A percentile compares a stretch with the other conserved stretches of the same genome.
Conservation (phyloP, 371 early-diverging fungal species). For the Antonospora locustae region DNA sequence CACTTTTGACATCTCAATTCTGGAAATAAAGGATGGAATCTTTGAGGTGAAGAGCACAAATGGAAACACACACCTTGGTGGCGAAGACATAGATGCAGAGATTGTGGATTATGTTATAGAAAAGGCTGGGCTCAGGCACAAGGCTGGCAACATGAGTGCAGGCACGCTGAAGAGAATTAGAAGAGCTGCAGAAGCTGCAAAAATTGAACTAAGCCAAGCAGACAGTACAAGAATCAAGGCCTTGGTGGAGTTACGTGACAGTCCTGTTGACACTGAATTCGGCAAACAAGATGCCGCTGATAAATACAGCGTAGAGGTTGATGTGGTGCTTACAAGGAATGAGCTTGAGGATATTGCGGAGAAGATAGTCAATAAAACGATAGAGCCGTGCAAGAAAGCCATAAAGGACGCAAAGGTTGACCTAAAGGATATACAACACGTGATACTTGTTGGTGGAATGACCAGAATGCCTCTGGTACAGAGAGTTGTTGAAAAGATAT, state of each 20-base stretch:
- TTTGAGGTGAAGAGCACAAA: constrained; percentile 74
- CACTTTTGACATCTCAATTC: constrained; percentile 94
- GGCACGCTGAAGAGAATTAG: constrained; percentile 83
- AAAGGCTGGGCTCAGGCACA: constrained; percentile 58
- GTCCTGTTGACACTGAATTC: too few species aligned
- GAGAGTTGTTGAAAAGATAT: constrained; percentile 71
- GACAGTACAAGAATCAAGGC: constrained; percentile 18
- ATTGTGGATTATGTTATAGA: constrained; percentile 60
- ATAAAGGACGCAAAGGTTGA: constrained; percentile 77
- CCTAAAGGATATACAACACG: constrained; percentile 70
- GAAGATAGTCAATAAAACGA: constrained; percentile 69
- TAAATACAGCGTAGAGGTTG: too few species aligned
- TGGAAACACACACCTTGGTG: constrained; percentile 77
- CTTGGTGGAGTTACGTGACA: too few species aligned
- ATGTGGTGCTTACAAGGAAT: constrained; percentile 69
- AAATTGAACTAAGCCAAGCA: constrained; percentile 73
- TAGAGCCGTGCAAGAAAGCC: constrained; percentile 81
- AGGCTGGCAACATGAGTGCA: constrained; percentile 61
- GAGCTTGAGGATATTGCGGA: constrained; percentile 71
- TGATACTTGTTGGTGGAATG: constrained; percentile 97
- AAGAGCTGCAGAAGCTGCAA: constrained; percentile 88
- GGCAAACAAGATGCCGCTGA: too few species aligned
- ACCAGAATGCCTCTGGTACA: constrained; percentile 88
- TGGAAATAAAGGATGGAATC: constrained; percentile 85
- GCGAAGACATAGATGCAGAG: constrained; percentile 87